Base-by-base conservation (phyloP, 1,139 yeast genomes). In the Saccharomyces uvarum region DNA sequence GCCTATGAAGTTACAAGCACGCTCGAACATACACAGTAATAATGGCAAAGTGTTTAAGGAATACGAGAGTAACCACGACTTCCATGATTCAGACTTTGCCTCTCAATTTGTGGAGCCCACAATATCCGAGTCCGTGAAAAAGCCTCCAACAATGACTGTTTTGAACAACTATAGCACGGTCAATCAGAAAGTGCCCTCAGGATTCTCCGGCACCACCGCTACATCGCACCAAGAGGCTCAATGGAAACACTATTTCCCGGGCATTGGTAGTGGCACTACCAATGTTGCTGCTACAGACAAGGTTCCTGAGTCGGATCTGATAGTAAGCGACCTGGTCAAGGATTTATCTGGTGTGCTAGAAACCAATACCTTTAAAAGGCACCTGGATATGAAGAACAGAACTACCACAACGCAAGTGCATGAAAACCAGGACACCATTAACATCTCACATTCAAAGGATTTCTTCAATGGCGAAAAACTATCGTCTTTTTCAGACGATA, bases 261-360 rank as follows among this genome's bases (percentile, higher is more conserved):
- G 47, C 6, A 55, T 53, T 26, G 47, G 33, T 33, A 50, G 33
- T 26, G 44, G 24, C 9, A 19, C 8, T 26, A 28, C 29, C 24
- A 48, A 48, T 29, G 44, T 38, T 5, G 46, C 32, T 2, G 52
- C 44, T 16, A 21, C 44, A 16, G 19, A 26, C 28, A 50, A 33
- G 47, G 55, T 54, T 11, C 57, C 61, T 1, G 58, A 56, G 31
- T 56, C 63, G 4, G 64, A 64, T 28, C 50, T 64, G 27, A 59
- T 65, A 5, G 63, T 65, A 11, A 62, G 64, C 14, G 61, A 66
- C 5, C 63, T 67, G 13, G 51, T 65, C 33, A 62, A 61, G 50
- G 68, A 65, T 55, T 58, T 65, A 9, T 63, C 68, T 5, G 60
- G 65, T 3, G 60, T 64, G 28, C 67, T 65, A 2, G 58, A 51